Base-by-base conservation (phyloP, 2,329 filamentous ascomycete species). In the Talaromyces sp. region DNA sequence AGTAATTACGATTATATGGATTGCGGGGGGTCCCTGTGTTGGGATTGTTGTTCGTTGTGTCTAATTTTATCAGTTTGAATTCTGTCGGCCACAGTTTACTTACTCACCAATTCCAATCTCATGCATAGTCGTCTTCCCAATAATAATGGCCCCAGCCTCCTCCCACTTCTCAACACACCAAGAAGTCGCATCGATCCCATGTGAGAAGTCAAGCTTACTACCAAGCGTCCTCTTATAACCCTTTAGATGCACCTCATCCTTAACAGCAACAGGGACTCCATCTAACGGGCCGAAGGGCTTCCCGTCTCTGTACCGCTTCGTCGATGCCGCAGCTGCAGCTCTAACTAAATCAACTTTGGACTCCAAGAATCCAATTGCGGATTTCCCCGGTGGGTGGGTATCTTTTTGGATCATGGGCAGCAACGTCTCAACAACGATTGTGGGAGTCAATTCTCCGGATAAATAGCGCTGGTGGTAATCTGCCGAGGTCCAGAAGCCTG, bases 31-130 rank as follows among this genome's bases (percentile, higher is more conserved):
- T 92, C 43, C 91, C 91, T 73, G 86, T 89, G 45, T 82, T 83
- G 6, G 88, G 86, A 72, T 96, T 96, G 75, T 92, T 92, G 68
- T 93, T 93, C n/a, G 86, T 93, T 0, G 90, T 92, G 72, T 95
- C 90, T 79, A 63, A 13, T 62, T 58, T 4, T 17, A 27, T 67
- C 43, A 65, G 22, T 22, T 22, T 22, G 22, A 22, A 22, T 22
- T 22, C 22, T 22, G 22, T 22, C 22, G 22, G 22, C 22, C 22
- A 22, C 22, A 22, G 22, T 22, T 22, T 22, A 22, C 22, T 22
- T 22, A 22, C 81, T 70, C 77, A 79, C 86, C 89, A 70, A 90
- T 85, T 1, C 92, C 92, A 45, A 93, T 76, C 78, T 92, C 92
- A 75, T 92, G 91, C 90, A 93, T 95, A 60, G 85, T 89, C 66